phyloP scores from a whole-genome alignment of 148 eudicot species.

The Heliosperma pusillum region DNA sequence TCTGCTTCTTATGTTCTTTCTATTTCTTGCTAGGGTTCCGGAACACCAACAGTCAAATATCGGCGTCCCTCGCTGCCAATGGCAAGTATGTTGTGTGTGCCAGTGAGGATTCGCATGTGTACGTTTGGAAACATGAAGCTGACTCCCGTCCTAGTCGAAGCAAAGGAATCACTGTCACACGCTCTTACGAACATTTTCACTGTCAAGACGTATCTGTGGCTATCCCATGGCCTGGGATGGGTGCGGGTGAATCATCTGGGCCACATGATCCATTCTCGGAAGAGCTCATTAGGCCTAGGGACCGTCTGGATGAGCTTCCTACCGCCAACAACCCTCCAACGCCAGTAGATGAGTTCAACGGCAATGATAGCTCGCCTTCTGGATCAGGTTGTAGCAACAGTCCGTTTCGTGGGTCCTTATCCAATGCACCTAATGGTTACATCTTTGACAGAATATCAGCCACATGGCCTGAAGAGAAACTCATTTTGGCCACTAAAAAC shows the following conservation, averaged over 20 bases:
- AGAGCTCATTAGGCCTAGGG: conserved; percentile 34
- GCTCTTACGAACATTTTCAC: conserved; percentile 75
- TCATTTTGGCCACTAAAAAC: conserved; percentile 49
- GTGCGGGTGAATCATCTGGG: conserved; percentile 31
- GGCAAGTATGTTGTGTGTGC: conserved; percentile 82
- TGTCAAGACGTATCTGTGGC: conserved; percentile 82
- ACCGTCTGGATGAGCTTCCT: conserved; percentile 41
- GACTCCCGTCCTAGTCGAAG: conserved; percentile 70
- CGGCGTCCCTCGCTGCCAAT: conserved; percentile 66
- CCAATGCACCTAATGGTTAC: conserved; percentile 60
- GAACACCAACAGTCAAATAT: conserved; percentile 89
- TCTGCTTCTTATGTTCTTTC: background rate
- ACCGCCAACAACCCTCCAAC: conserved; percentile 66
- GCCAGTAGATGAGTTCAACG: conserved; percentile 55
- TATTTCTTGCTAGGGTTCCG: conserved; percentile 56
- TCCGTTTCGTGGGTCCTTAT: conserved; percentile 58
- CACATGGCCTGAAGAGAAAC: conserved; percentile 96
- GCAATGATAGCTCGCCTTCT: conserved; percentile 44
- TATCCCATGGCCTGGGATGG: conserved; percentile 77
- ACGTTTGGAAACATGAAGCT: conserved; percentile 80
- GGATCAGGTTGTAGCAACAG: conserved; percentile 47
- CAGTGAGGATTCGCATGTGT: conserved; percentile 85
- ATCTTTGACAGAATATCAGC: conserved; percentile 77
- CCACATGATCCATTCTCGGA: conserved; percentile 33
- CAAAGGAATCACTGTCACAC: conserved; percentile 62